phyloP scores from a whole-genome alignment of 73 alveolate genomes.

The Paramecium bursaria region DNA sequence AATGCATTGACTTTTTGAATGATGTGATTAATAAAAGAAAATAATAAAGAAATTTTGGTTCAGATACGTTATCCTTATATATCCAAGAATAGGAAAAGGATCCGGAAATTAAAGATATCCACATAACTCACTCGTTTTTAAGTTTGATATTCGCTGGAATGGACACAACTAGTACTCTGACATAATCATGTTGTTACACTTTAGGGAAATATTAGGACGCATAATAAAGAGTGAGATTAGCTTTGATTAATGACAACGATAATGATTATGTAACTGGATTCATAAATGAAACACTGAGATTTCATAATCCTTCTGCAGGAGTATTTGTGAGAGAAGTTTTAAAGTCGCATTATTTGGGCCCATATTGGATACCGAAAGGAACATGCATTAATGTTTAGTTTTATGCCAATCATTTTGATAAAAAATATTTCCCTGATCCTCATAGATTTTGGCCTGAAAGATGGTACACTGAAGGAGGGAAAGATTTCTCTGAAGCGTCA shows the following conservation, averaged over 20 bases:
- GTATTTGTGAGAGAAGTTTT: constrained; percentile 52
- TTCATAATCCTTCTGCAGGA: constrained; percentile 51
- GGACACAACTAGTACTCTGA: constrained; percentile 52
- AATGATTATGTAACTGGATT: background rate
- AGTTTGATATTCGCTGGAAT: constrained; percentile 34
- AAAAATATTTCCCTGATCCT: constrained; percentile 17
- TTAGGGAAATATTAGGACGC: constrained; percentile 3
- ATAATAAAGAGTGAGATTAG: background rate
- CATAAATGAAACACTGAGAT: constrained; percentile 64
- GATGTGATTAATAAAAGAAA: no score
- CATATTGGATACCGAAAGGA: background rate
- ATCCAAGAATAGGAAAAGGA: no score
- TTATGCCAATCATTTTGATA: constrained; percentile 3
- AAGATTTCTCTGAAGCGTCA: background rate
- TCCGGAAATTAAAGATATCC: constrained; percentile 8
- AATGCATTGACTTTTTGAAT: no score
- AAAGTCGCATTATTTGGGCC: constrained; percentile 51
- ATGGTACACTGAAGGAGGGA: constrained; percentile 15
- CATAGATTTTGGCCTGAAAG: constrained; percentile 44
- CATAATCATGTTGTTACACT: constrained; percentile 34
- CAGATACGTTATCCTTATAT: no score
- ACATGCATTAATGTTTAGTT: background rate
- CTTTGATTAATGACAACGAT: no score
- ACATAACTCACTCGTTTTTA: constrained; percentile 10
- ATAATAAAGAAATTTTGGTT: no score